A percentile compares a stretch with the other conserved stretches of the same genome.
These are phyloP conservation scores for Hymenoscyphus infarciens DNA, from an alignment of 2,329 filamentous ascomycete genomes.

Conservation along the genomic window DNA sequence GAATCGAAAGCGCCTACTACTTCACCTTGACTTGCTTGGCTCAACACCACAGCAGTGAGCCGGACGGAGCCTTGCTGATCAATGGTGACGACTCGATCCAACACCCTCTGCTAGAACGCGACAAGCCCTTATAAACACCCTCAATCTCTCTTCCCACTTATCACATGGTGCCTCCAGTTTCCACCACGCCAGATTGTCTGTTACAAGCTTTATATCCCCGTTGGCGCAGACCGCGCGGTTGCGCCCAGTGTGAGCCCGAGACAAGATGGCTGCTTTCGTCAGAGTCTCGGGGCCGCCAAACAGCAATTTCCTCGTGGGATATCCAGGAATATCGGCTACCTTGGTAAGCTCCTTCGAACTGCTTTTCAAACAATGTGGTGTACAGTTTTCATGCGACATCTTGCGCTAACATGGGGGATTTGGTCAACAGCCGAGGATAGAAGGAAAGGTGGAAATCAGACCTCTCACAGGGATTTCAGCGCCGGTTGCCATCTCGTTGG, in stretches of 20 bases:
- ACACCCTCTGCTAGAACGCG: conserved; percentile 13
- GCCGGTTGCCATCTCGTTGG: conserved; percentile 85
- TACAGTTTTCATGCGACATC: conserved; percentile 20
- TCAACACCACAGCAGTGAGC: conserved; percentile 13
- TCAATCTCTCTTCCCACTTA: conserved; percentile 14
- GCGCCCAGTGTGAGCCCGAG: conserved; percentile 33
- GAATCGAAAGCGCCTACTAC: background rate
- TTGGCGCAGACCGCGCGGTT: conserved; percentile 31
- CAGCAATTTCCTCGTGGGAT: conserved; percentile 93
- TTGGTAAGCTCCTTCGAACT: conserved; percentile 62
- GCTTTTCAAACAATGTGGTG: background rate
- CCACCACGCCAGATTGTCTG: conserved; percentile 21
- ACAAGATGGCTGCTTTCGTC: conserved; percentile 73
- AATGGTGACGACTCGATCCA: conserved; percentile 8
- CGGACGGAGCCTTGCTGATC: conserved; percentile 31
- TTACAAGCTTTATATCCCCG: background rate
- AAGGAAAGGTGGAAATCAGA: conserved; percentile 95
- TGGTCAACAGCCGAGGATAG: conserved; percentile 79
- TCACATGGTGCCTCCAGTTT: conserved; percentile 24
- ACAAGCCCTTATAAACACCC: conserved; percentile 17
- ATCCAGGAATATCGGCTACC: conserved; percentile 96
- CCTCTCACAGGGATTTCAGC: conserved; percentile 81
- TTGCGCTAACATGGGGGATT: conserved; percentile 7
- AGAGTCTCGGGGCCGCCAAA: conserved; percentile 97
- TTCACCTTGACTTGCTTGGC: background rate